Conservation (phyloP, 495 filamentous ascomycete genomes). For the Talaromyces liani region DNA sequence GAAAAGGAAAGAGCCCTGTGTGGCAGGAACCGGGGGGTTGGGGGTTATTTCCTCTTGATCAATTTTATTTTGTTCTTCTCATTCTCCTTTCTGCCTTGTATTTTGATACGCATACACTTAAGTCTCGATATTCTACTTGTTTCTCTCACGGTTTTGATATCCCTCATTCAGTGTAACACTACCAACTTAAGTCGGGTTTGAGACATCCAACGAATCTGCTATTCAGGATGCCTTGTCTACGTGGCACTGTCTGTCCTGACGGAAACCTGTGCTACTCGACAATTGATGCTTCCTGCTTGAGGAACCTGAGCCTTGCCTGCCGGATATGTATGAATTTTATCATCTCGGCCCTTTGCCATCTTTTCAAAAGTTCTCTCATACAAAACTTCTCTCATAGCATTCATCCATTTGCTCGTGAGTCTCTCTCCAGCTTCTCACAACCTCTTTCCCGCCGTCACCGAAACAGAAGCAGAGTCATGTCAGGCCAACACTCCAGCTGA, state of each 20-base stretch:
- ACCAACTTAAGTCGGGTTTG: not conserved
- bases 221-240: not conserved
- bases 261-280: not conserved
- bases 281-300: not conserved
- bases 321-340: not conserved
- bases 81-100: slow-evolving; percentile 1
- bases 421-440: too few relatives aligned
- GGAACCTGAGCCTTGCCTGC: not conserved
- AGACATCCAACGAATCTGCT: not conserved
- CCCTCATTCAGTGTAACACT: not conserved
- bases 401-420: not conserved
- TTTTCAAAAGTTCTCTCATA: not conserved
- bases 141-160: not conserved
- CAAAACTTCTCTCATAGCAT: not conserved
- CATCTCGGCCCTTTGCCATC: not conserved
- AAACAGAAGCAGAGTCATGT: not conserved
- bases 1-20: not conserved
- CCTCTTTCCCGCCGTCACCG: not conserved
- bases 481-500: not conserved
- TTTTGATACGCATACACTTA: not conserved
- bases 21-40: not conserved
- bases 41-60: not conserved
- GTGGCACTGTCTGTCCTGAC: not conserved
- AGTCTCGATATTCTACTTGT: not conserved
- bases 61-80: not conserved